A percentile compares a stretch with the other conserved stretches of the same genome.
phyloP scores from a whole-genome alignment of 768 basidiomycete genomes.

The Mrakia frigida region DNA sequence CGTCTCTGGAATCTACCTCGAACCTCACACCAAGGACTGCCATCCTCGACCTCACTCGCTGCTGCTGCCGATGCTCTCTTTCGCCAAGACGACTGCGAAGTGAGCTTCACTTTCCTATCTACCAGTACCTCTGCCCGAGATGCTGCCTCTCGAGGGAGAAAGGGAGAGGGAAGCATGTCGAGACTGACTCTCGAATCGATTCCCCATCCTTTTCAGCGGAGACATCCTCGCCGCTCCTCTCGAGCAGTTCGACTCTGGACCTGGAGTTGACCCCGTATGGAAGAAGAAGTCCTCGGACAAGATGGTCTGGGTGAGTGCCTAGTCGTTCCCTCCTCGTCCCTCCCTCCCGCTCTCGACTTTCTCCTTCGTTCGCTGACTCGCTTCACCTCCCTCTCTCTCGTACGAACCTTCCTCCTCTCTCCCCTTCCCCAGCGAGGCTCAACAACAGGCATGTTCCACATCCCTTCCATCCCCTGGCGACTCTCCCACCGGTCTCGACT shows the following conservation, averaged over 20 bases:
- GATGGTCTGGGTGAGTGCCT: conserved; percentile 38
- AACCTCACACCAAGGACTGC: not conserved
- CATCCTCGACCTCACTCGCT: conserved; percentile 6
- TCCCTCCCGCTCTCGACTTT: not conserved
- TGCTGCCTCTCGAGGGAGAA: too few relatives aligned
- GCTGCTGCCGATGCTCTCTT: not conserved
- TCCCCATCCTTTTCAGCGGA: not conserved
- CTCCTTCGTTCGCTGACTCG: not conserved
- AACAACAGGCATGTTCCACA: conserved; percentile 37
- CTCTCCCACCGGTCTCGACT: conserved; percentile 39
- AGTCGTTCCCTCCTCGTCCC: too few relatives aligned
- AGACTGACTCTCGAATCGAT: not conserved
- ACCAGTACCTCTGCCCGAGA: too few relatives aligned
- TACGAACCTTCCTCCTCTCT: not conserved
- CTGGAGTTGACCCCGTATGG: conserved; percentile 31
- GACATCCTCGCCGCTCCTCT: conserved; percentile 10
- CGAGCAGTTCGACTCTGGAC: not conserved
- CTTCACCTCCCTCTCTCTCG: too few relatives aligned
- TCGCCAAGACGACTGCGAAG: conserved; percentile 1
- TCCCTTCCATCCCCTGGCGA: conserved; percentile 36
- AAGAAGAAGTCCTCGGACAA: conserved; percentile 35
- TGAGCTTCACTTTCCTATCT: not conserved
- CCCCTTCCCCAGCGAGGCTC: conserved; percentile 31
- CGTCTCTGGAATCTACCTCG: not conserved
- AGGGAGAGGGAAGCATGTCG: not conserved